Evolutionary conservation across 768 basidiomycete species (phyloP), one percentile per base, ranked within the genome.

Genomic region (Boletellus ananiceps): DNA sequence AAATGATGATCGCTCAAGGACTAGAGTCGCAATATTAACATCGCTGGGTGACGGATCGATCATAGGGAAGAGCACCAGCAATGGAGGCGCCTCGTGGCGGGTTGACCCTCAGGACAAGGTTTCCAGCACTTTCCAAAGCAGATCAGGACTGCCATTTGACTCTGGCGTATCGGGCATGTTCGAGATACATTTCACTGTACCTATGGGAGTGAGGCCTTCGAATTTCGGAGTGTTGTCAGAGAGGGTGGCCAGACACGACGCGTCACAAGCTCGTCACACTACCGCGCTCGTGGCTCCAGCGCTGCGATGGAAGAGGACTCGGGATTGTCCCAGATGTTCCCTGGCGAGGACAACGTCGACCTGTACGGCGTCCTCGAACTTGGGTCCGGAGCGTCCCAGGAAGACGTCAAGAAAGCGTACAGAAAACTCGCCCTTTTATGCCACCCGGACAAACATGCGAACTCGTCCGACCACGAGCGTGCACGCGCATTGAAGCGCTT

Each of bases 391-490:
- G 82, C 88, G 15, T 79, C 74, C 3, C 44, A 67, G 2, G 85
- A 88, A 19, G 82, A 82, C 16, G 85, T 97, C 61, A 84, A 82
- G 65, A 88, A 86, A 57, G 78, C 93, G 0, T 98, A 97, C 71
- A 81, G 92, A 34, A 82, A 81, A 54, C 79, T 84, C 29, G 94
- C 93, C 5, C 81, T 98, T 25, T 57, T 77, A 40, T 79, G 80
- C 65, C 94, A 98, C 58, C 95, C 95, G 7, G 95, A 99, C 73
- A 97, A 96, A 63, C 88, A 93, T 58, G 70, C 81, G 37, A 68
- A 73, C 7, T 74, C 83, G 23, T 71, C 68, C 41, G 83, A 83
- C 18, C 73, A 71, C 27, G 79, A 80, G 21, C 84, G 82, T 65
- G 77, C 80, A 31, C 77, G 80, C 55, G 83, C 87, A 59, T 82